Evolutionary conservation across 306 rosid species (phyloP).

Genomic region (Sindora glabra): DNA sequence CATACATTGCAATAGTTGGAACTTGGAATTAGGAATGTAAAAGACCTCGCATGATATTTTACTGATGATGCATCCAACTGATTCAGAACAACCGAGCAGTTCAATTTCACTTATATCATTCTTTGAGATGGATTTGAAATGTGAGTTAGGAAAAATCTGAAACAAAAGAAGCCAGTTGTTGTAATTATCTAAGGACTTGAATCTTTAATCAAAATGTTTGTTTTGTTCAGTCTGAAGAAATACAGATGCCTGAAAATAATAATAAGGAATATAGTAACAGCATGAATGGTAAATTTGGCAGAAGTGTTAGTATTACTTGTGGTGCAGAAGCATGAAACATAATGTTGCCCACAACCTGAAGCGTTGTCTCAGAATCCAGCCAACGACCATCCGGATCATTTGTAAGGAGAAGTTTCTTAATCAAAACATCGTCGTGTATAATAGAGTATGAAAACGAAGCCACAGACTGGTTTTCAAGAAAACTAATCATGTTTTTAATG

Average conservation of each 20-base stretch:
- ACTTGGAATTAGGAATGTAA: neutral
- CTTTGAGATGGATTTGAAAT: constrained; percentile 20
- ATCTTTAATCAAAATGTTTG: too few species aligned
- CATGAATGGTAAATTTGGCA: neutral
- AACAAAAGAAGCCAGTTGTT: constrained; percentile 10
- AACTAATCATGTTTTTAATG: neutral
- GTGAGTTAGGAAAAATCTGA: constrained; percentile 46
- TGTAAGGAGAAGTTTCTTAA: constrained; percentile 46
- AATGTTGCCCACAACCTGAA: constrained; percentile 39
- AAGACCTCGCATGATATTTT: constrained; percentile 36
- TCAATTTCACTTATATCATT: constrained; percentile 22
- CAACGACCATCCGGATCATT: constrained; percentile 60
- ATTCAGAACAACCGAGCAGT: constrained; percentile 20
- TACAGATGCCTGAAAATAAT: neutral
- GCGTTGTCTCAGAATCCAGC: constrained; percentile 53
- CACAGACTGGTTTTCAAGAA: constrained; percentile 12
- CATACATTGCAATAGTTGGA: neutral
- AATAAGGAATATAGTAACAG: neutral
- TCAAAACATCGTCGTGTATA: constrained; percentile 18
- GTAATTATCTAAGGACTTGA: neutral
- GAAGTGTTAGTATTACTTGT: constrained; percentile 12
- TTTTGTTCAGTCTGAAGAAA: too few species aligned
- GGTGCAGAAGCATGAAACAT: constrained; percentile 35
- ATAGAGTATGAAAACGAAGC: constrained; percentile 10
- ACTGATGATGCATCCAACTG: constrained; percentile 24